Percentiles rank a stretch among this genome's conserved stretches.
Conservation (phyloP, 805 yeast genomes). For the Candida sphagnicola region DNA sequence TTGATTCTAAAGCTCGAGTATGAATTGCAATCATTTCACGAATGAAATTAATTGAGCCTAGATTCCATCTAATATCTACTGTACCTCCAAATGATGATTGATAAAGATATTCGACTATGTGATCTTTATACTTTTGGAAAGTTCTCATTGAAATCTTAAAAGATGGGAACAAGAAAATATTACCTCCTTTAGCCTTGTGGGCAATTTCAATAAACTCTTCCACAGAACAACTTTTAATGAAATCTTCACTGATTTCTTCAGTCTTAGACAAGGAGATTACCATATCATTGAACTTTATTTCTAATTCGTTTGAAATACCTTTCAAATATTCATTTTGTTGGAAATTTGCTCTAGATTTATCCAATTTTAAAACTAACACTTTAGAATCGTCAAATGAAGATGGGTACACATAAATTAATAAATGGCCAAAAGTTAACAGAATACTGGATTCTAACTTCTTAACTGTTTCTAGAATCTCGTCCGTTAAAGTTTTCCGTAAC, state of each 20-base stretch:
- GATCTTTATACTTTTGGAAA: constrained; percentile 51
- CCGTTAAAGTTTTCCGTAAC: constrained; percentile 2
- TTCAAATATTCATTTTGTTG: constrained; percentile 43
- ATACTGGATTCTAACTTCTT: constrained; percentile 62
- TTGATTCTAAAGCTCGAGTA: constrained; percentile 63
- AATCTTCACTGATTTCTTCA: constrained; percentile 47
- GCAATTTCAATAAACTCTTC: constrained; percentile 56
- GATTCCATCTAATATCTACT: constrained; percentile 89
- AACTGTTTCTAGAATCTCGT: constrained; percentile 25
- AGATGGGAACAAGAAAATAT: constrained; percentile 76
- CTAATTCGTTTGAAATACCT: constrained; percentile 53
- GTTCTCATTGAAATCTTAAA: constrained; percentile 73
- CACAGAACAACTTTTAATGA: constrained; percentile 42
- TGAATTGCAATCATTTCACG: constrained; percentile 92
- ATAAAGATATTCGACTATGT: constrained; percentile 62
- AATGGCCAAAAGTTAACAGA: constrained; percentile 53
- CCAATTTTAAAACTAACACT: constrained; percentile 61
- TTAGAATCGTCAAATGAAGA: constrained; percentile 74
- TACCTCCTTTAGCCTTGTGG: constrained; percentile 67
- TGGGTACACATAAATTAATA: constrained; percentile 72
- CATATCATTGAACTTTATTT: constrained; percentile 59
- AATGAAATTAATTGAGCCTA: constrained; percentile 86
- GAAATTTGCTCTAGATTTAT: constrained; percentile 50
- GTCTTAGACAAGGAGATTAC: constrained; percentile 65
- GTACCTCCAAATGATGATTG: constrained; percentile 80